Evolutionary conservation across 2,329 filamentous ascomycete genomes (phyloP), one percentile per base, ranked within the genome.

Genomic region (Rutstroemia sp.): DNA sequence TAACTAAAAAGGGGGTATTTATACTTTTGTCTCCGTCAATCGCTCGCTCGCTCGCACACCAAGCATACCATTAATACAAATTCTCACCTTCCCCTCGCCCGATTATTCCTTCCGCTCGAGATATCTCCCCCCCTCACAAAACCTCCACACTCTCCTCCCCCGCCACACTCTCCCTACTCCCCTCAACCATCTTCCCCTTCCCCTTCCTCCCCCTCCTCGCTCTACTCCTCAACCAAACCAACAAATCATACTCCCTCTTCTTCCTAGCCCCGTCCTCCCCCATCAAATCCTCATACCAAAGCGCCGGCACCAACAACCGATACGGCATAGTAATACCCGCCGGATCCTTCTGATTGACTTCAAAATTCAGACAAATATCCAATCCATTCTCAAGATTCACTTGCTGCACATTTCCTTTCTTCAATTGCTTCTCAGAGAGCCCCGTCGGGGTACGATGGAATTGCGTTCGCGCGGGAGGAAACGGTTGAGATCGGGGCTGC

Each of bases 321-420:
- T 99, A 99, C 8, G 91, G 89, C 51, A 84, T 82, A 0, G 94
- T 99, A 61, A 89, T 90, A 14, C 94, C 95, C 0, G 88, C 80
- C 0, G 94, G 92, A 65, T 99, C 91, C 60, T 83, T 84, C 46
- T 88, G 81, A 65, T 87, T 91, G 59, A 96, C 83, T 73, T 99
- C 94, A 60, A 96, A 84, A 65, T 96, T 96, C 45, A 99, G 73
- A 51, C 84, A 88, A 38, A 99, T 86, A 62, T 96, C 91, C 9
- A 99, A 75, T 0, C 90, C 91, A 30, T 87, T 87, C 68, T 94
- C 83, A 0, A 96, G 77, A 67, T 96, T 84, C 58, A 97, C 81
- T 9, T 81, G 78, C 45, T 76, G 76, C 75, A 75, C 42, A 78
- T 75, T 17, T 75, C 75, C 46, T 78, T 75, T 48, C 72, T 73